These are phyloP conservation scores for Mikania micrantha DNA, from an alignment of 129 eudicot genomes.

Conservation along the genomic window DNA sequence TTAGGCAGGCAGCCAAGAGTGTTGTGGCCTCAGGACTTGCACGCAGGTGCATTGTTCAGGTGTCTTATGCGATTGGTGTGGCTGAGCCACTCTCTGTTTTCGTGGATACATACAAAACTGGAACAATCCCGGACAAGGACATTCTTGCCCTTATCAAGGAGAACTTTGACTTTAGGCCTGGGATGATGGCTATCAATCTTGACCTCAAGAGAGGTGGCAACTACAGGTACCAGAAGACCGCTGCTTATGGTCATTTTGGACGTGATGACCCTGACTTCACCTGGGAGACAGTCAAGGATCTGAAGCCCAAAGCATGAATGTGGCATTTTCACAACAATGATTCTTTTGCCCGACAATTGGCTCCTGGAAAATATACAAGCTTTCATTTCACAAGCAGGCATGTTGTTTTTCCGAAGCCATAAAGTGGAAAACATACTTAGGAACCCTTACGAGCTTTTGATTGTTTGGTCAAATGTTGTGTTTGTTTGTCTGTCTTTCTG, in stretches of 20 bases:
- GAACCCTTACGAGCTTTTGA: not conserved
- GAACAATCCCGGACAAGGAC: constrained; percentile 41
- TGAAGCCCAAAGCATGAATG: constrained; percentile 40
- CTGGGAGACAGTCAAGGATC: constrained; percentile 52
- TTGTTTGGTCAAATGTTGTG: constrained; percentile 14
- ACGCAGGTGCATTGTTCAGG: constrained; percentile 52
- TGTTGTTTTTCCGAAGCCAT: not conserved
- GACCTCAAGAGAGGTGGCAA: constrained; percentile 52
- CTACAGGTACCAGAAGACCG: constrained; percentile 31
- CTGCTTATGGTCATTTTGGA: constrained; percentile 40
- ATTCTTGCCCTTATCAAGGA: constrained; percentile 24
- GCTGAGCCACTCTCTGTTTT: constrained; percentile 46
- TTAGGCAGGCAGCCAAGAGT: constrained; percentile 43
- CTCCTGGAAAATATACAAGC: constrained; percentile 5
- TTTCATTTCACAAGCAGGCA: not conserved
- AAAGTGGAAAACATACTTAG: constrained; percentile 1
- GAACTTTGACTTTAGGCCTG: constrained; percentile 5
- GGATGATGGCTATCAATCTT: constrained; percentile 43
- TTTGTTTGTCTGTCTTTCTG: not conserved
- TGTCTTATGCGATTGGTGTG: constrained; percentile 32
- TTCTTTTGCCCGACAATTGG: not conserved
- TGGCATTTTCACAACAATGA: not conserved
- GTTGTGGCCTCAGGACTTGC: constrained; percentile 51
- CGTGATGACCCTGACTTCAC: constrained; percentile 55
- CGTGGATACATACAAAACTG: constrained; percentile 45